Evolutionary conservation across 768 basidiomycete species (phyloP), one percentile per base, ranked within the genome.

Genomic region (Kwoniella dejecticola): DNA sequence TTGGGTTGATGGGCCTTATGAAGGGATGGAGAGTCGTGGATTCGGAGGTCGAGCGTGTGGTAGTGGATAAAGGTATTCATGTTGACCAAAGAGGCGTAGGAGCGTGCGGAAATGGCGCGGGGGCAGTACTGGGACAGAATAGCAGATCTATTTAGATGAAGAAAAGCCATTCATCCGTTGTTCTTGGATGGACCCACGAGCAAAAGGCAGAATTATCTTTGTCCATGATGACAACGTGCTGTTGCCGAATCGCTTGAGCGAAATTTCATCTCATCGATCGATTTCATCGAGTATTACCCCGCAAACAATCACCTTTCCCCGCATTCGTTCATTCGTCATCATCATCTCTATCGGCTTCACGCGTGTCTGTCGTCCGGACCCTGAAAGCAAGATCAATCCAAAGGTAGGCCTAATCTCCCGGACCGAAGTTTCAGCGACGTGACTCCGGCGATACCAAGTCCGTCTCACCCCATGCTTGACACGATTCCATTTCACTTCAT

Each of bases 21-120:
- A 6, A 77, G 66, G 1, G 68, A 72, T 3, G 72, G 76, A 4
- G 69, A 71, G 40, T 77, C 76, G 53, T 74, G 72, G 3, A 68
- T 44, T 19, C 76, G 60, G 0, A 77, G 62, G 57, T 77, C 76
- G 40, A 72, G 62, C 26, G 70, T 73, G 53, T 76, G 74, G 17
- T 76, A 70, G 45, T 77, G 76, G 41, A 77, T 63, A 62, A 76
- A 68, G 8, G 66, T 58, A 30, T 41, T 52, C 13, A 44, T 45
- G 27, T 62, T 68, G 48, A 63, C 53, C 46, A 50, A 38, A 38
- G 17, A 38, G 36, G 36, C 8, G 36, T 38, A 8, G 36, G 17
- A 38, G 17, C 36, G 8, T 38, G 8, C 8, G 36, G 8, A 17
- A 38, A 38, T n/a, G n/a, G n/a, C n/a, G n/a, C n/a, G n/a, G n/a